Conservation (phyloP, 2,329 filamentous ascomycete species). For the Aspergillus sergii region DNA sequence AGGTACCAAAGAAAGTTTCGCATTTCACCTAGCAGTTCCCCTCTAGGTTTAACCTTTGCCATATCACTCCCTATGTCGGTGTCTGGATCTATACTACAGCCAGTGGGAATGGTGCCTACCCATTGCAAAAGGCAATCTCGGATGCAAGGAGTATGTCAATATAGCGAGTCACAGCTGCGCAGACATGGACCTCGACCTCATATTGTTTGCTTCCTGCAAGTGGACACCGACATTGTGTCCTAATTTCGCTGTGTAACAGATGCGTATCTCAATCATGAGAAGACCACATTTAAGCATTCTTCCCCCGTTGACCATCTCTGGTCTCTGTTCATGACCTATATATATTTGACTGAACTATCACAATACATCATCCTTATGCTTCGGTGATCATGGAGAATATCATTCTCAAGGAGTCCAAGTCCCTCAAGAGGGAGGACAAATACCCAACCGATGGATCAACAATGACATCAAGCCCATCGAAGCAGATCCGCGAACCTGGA, state of each 20-base stretch:
- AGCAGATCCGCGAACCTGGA: conserved; percentile 47
- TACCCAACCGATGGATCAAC: conserved; percentile 42
- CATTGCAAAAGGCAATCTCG: background rate
- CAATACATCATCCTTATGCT: too few species aligned
- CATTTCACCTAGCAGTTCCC: too few species aligned
- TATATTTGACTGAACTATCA: background rate
- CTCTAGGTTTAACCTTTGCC: too few species aligned
- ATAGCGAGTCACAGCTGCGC: background rate
- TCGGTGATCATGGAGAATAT: background rate
- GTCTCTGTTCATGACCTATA: background rate
- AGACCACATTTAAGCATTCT: too few species aligned
- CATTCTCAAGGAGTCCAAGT: background rate
- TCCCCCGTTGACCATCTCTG: too few species aligned
- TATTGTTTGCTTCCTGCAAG: background rate
- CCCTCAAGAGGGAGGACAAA: background rate
- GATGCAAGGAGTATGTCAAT: background rate
- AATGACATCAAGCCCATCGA: conserved; percentile 56
- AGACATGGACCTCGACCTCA: background rate
- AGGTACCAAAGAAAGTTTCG: too few species aligned
- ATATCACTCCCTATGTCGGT: too few species aligned
- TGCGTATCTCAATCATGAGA: background rate
- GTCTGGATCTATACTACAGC: too few species aligned
- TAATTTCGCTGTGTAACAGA: background rate
- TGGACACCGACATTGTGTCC: background rate
- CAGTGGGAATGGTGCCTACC: too few species aligned